phyloP scores from a whole-genome alignment of 192 early-diverging fungal species.

The Coemansia sp. region DNA sequence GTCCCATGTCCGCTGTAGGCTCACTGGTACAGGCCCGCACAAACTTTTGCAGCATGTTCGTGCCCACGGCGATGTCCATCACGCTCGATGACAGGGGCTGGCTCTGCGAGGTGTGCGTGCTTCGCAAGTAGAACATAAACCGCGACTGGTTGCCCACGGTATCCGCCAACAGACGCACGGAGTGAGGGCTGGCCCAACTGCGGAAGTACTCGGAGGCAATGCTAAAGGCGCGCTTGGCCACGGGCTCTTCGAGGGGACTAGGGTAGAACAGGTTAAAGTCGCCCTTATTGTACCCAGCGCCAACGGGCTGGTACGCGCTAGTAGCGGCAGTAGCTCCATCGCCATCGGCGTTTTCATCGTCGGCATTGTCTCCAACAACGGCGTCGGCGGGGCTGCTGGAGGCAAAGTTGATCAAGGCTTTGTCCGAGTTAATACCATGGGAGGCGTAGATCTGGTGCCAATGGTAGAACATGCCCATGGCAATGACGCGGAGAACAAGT shows the following conservation, averaged over 20 bases:
- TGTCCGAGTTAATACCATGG: slow-evolving; percentile 39
- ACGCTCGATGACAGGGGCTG: slow-evolving; percentile 31
- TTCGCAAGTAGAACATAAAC: slow-evolving; percentile 42
- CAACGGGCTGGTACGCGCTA: slow-evolving; percentile 15
- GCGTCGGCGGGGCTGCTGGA: slow-evolving; percentile 1
- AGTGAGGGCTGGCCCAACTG: slow-evolving; percentile 38
- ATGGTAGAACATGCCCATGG: slow-evolving; percentile 81
- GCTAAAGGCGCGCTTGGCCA: slow-evolving; percentile 54
- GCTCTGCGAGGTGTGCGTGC: slow-evolving; percentile 52
- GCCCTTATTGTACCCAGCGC: slow-evolving; percentile 40
- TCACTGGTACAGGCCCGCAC: slow-evolving; percentile 59
- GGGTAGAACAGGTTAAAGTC: slow-evolving; percentile 48
- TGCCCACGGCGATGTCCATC: slow-evolving; percentile 38
- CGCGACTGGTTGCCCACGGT: slow-evolving; percentile 47
- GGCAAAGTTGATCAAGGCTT: slow-evolving; percentile 23
- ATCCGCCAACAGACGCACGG: slow-evolving; percentile 45
- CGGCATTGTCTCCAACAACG: slow-evolving; percentile 25
- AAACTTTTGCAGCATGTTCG: slow-evolving; percentile 43
- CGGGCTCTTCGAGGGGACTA: slow-evolving; percentile 45
- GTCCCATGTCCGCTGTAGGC: slow-evolving; percentile 37
- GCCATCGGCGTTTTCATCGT: slow-evolving; percentile 12
- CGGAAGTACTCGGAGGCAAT: slow-evolving; percentile 52
- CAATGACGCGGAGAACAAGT: slow-evolving; percentile 78
- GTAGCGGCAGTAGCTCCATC: slow-evolving; percentile 20
- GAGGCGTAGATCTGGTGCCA: slow-evolving; percentile 73